phyloP scores from a whole-genome alignment of 495 filamentous ascomycete genomes.

The Podospora pseudoanserina region DNA sequence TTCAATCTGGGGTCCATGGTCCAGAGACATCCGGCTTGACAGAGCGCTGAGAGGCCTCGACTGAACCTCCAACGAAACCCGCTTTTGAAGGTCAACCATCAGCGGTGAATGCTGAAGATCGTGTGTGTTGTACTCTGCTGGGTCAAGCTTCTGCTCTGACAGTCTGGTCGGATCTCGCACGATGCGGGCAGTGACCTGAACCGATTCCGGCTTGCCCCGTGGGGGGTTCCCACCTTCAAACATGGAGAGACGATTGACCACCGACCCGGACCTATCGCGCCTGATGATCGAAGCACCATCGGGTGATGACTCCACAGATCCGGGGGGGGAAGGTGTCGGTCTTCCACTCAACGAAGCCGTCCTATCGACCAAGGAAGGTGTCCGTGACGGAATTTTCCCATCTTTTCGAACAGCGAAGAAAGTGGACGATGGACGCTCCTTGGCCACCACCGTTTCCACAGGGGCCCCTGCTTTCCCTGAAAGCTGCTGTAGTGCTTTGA shows the following conservation, averaged over 20 bases:
- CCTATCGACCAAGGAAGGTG: constrained; percentile 46
- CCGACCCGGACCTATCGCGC: constrained; percentile 41
- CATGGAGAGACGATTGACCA: constrained; percentile 46
- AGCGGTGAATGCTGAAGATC: constrained; percentile 69
- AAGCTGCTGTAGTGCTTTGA: constrained; percentile 80
- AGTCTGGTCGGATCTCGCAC: constrained; percentile 57
- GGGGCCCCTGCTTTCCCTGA: constrained; percentile 40
- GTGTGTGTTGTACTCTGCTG: constrained; percentile 44
- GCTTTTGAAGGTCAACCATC: constrained; percentile 63
- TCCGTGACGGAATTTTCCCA: constrained; percentile 34
- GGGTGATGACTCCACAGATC: constrained; percentile 43
- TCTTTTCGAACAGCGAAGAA: constrained; percentile 54
- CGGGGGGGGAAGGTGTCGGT: constrained; percentile 37
- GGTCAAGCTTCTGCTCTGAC: constrained; percentile 37
- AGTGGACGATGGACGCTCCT: constrained; percentile 38
- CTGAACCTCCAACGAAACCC: constrained; percentile 28
- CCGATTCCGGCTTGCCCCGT: constrained; percentile 57
- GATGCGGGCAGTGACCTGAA: constrained; percentile 79
- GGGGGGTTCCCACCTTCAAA: constrained; percentile 43
- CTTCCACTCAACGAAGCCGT: constrained; percentile 36
- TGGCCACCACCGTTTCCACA: constrained; percentile 22
- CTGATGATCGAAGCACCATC: constrained; percentile 27
- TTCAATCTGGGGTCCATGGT: constrained; percentile 25
- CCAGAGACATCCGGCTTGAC: constrained; percentile 9
- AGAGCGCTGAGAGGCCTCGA: constrained; percentile 18